Percentiles rank a stretch among this genome's conserved stretches.
phyloP scores from a whole-genome alignment of 179 eudicot species.

The Dionaea muscipula region DNA sequence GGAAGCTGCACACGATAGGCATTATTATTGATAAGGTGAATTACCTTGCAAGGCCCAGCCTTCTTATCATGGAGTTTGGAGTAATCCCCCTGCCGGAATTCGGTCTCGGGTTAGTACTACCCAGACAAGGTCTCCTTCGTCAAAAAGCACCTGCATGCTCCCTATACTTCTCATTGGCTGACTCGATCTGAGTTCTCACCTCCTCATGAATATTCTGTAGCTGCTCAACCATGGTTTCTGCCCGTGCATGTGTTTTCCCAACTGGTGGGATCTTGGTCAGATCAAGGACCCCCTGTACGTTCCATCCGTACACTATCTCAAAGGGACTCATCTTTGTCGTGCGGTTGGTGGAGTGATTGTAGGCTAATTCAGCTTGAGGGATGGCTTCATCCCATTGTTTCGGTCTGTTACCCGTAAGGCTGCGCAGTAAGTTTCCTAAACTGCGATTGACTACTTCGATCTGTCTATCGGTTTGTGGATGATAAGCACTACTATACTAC shows the following conservation, averaged over 20 bases:
- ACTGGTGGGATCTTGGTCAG: neutral
- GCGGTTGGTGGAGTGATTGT: neutral
- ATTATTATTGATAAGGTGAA: no score
- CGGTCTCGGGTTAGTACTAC: no score
- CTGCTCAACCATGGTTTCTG: no score
- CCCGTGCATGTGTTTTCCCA: neutral
- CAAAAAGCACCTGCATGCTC: no score
- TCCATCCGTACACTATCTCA: conserved; percentile 10
- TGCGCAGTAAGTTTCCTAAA: conserved; percentile 4
- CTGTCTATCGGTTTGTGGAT: conserved; percentile 18
- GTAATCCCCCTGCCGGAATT: no score
- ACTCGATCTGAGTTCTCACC: neutral
- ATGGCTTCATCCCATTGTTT: conserved; percentile 12
- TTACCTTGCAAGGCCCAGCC: no score
- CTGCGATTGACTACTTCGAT: conserved; percentile 10
- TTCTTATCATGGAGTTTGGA: no score
- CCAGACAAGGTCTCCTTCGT: no score
- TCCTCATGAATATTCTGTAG: neutral
- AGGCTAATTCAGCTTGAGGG: conserved; percentile 15
- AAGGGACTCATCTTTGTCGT: neutral
- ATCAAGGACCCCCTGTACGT: no score
- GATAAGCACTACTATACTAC: conserved; percentile 2
- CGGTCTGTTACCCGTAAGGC: neutral
- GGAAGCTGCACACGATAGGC: no score
- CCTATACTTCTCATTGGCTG: no score